These are phyloP conservation scores for Fusarium robinianum DNA, from an alignment of 2,329 filamentous ascomycete species.

Conservation along the genomic window DNA sequence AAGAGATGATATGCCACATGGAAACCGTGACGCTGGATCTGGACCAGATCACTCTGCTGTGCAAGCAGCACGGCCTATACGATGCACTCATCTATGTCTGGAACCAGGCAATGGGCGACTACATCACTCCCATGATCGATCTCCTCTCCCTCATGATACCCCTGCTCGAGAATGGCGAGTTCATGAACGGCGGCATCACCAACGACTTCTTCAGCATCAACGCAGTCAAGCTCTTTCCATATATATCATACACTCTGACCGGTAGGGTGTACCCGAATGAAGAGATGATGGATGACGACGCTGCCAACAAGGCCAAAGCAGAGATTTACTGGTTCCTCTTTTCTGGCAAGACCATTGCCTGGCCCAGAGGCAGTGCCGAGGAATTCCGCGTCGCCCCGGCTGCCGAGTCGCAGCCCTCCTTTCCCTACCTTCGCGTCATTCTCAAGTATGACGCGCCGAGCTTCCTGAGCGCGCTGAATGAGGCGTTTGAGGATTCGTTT, in stretches of 20 bases:
- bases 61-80: conserved; percentile 89
- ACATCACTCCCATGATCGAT: conserved; percentile 87
- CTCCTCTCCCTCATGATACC: conserved; percentile 71
- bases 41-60: conserved; percentile 87
- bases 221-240: conserved; percentile 91
- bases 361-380: conserved; percentile 69
- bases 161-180: conserved; percentile 60
- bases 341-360: conserved; percentile 75
- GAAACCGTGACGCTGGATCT: conserved; percentile 90
- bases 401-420: conserved; percentile 69
- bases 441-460: conserved; percentile 88
- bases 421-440: conserved; percentile 82
- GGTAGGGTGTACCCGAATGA: conserved; percentile 91
- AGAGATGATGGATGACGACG: conserved; percentile 70
- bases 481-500: conserved; percentile 94
- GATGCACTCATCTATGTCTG: conserved; percentile 97
- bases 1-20: conserved; percentile 94
- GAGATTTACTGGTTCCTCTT: conserved; percentile 94
- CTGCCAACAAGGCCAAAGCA: conserved; percentile 77
- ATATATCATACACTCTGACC: conserved; percentile 88
- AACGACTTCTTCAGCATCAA: conserved; percentile 68
- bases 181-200: conserved; percentile 58
- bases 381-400: conserved; percentile 64
- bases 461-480: conserved; percentile 93
- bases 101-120: conserved; percentile 89